Evolutionary conservation across 805 yeast genomes (phyloP).

Genomic region (Candida lessepsii): DNA sequence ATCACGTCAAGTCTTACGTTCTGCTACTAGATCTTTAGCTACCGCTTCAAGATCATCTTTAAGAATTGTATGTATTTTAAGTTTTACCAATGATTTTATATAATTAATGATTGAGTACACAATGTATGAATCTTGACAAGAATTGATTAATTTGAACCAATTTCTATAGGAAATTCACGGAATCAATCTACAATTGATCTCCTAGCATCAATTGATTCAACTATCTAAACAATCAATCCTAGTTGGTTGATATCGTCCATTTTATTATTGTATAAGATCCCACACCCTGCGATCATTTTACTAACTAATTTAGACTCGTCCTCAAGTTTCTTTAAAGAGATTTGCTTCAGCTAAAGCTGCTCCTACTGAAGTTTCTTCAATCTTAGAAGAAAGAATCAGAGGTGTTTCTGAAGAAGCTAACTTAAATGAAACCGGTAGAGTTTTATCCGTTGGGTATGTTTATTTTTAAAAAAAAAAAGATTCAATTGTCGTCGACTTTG

Average conservation of each 20-base stretch:
- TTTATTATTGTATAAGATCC: too few species aligned
- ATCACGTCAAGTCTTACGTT: slow-evolving; percentile 82
- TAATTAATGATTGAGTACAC: not conserved
- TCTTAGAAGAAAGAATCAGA: slow-evolving; percentile 98
- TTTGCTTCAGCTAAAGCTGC: slow-evolving; percentile 96
- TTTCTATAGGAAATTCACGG: not conserved
- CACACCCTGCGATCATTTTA: slow-evolving; percentile 4
- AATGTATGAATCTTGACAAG: not conserved
- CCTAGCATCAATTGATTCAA: not conserved
- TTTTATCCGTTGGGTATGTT: slow-evolving; percentile 91
- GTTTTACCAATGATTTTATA: not conserved
- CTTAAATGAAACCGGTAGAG: slow-evolving; percentile 99
- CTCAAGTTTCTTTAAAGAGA: slow-evolving; percentile 67
- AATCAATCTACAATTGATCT: not conserved
- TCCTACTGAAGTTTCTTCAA: slow-evolving; percentile 99
- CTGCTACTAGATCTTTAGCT: slow-evolving; percentile 77
- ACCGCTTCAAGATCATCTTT: slow-evolving; percentile 33
- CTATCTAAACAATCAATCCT: not conserved
- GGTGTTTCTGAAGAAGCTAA: slow-evolving; percentile 97
- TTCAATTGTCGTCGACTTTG: not conserved
- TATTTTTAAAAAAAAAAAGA: too few species aligned
- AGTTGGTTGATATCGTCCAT: too few species aligned
- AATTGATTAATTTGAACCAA: not conserved
- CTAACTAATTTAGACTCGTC: slow-evolving; percentile 60
- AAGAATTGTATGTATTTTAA: slow-evolving; percentile 32